These are phyloP conservation scores for Metrosideros polymorpha DNA, from an alignment of 441 rosid genomes.

Conservation along the genomic window DNA sequence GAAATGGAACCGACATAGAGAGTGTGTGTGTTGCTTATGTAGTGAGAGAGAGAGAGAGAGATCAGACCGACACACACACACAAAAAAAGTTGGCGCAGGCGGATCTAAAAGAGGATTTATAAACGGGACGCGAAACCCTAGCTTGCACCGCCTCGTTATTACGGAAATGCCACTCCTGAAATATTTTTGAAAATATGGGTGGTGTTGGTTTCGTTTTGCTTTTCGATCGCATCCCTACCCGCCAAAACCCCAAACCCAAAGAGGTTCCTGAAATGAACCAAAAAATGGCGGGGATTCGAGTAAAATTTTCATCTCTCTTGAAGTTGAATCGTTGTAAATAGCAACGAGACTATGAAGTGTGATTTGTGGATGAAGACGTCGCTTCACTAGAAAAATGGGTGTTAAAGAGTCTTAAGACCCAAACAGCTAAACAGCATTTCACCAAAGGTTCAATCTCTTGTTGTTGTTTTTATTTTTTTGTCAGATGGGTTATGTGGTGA, in stretches of 20 bases:
- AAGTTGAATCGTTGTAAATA: too few relatives aligned
- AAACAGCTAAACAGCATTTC: background rate
- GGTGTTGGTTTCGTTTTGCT: background rate
- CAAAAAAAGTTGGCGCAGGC: background rate
- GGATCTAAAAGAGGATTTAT: background rate
- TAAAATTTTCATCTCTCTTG: too few relatives aligned
- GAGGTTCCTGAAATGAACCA: background rate
- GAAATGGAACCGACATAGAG: background rate
- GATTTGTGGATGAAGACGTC: background rate
- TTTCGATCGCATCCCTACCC: background rate
- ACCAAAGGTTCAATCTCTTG: background rate
- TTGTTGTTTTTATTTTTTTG: too few relatives aligned
- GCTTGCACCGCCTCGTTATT: background rate
- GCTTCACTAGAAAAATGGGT: background rate
- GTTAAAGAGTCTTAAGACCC: too few relatives aligned
- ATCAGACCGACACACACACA: background rate
- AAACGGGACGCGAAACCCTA: background rate
- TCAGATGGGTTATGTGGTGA: fast-evolving
- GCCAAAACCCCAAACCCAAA: background rate
- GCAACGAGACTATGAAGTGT: background rate
- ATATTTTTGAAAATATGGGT: background rate
- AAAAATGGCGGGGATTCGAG: background rate
- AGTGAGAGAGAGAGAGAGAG: background rate
- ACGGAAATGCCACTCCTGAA: background rate
- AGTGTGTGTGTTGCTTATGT: background rate